These are phyloP conservation scores for Saccharomycopsis sp. DNA, from an alignment of 805 yeast species.

Conservation along the genomic window DNA sequence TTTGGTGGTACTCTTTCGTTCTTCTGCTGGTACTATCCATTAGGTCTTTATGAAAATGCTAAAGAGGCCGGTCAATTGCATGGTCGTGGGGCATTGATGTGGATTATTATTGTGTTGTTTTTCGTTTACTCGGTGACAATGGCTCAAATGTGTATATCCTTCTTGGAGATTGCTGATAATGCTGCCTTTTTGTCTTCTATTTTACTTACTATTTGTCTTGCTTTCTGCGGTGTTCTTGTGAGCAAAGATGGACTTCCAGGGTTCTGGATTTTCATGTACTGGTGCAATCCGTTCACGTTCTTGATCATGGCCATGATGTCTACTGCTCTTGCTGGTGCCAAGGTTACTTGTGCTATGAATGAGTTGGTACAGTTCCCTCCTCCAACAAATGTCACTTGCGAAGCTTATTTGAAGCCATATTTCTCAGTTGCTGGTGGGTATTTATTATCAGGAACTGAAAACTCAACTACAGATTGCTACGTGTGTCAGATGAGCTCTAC, in stretches of 20 bases:
- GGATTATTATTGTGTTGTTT: conserved; percentile 40
- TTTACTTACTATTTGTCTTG: conserved; percentile 53
- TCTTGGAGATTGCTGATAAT: conserved; percentile 48
- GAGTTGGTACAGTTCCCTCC: conserved; percentile 39
- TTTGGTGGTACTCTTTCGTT: conserved; percentile 53
- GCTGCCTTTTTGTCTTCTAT: conserved; percentile 56
- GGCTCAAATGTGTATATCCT: conserved; percentile 54
- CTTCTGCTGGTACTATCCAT: conserved; percentile 55
- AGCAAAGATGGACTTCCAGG: conserved; percentile 52
- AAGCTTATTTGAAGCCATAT: conserved; percentile 32
- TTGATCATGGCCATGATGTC: conserved; percentile 42
- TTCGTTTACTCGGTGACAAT: conserved; percentile 49
- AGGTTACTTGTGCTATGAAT: conserved; percentile 33
- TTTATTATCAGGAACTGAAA: conserved; percentile 10
- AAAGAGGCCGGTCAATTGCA: conserved; percentile 33
- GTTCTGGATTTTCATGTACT: conserved; percentile 70
- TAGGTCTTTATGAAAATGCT: conserved; percentile 42
- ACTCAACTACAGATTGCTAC: conserved; percentile 22
- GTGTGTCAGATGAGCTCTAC: conserved; percentile 4
- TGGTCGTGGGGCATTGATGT: conserved; percentile 50
- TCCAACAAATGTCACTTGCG: conserved; percentile 42
- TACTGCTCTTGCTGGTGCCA: conserved; percentile 38
- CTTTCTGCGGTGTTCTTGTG: conserved; percentile 73
- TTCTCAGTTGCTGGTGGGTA: conserved; percentile 25
- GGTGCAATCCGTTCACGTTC: conserved; percentile 58